phyloP scores from a whole-genome alignment of 768 basidiomycete species.

The Scleroderma citrinum region DNA sequence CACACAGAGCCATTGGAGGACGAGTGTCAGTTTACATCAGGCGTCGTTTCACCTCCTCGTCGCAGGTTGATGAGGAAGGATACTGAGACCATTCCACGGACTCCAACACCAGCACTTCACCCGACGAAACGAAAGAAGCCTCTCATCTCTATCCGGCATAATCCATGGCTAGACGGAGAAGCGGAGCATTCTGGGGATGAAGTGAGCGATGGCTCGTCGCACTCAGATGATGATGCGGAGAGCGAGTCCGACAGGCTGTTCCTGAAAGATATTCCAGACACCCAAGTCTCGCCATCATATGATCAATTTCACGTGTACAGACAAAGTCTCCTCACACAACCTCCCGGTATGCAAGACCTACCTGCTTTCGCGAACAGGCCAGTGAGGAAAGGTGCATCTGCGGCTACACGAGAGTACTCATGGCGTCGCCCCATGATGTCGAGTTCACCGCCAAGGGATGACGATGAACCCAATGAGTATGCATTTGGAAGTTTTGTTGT shows the following conservation, averaged over 20 bases:
- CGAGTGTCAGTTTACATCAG: constrained; percentile 23
- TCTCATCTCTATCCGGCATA: constrained; percentile 31
- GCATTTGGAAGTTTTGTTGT: constrained; percentile 76
- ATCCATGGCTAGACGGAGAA: constrained; percentile 58
- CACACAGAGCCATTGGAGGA: constrained; percentile 11
- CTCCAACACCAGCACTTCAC: constrained; percentile 16
- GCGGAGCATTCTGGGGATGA: constrained; percentile 82
- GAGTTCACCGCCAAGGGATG: constrained; percentile 56
- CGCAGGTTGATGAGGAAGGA: constrained; percentile 23
- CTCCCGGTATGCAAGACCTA: constrained; percentile 29
- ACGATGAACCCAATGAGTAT: constrained; percentile 58
- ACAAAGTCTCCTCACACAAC: constrained; percentile 69
- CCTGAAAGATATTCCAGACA: constrained; percentile 54
- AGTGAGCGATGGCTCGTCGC: constrained; percentile 55
- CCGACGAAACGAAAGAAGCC: constrained; percentile 16
- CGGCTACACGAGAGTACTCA: constrained; percentile 27
- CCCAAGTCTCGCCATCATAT: constrained; percentile 67
- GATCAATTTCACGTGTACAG: constrained; percentile 68
- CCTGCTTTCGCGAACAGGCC: constrained; percentile 56
- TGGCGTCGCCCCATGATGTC: constrained; percentile 33
- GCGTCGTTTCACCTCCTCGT: constrained; percentile 27
- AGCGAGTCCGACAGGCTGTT: constrained; percentile 66
- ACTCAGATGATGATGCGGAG: constrained; percentile 46
- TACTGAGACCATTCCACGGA: constrained; percentile 18
- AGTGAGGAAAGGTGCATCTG: constrained; percentile 38